Percentiles rank a stretch among this genome's conserved stretches.
These are phyloP conservation scores for Xylaria sp. DNA, from an alignment of 2,329 filamentous ascomycete species.

Conservation along the genomic window DNA sequence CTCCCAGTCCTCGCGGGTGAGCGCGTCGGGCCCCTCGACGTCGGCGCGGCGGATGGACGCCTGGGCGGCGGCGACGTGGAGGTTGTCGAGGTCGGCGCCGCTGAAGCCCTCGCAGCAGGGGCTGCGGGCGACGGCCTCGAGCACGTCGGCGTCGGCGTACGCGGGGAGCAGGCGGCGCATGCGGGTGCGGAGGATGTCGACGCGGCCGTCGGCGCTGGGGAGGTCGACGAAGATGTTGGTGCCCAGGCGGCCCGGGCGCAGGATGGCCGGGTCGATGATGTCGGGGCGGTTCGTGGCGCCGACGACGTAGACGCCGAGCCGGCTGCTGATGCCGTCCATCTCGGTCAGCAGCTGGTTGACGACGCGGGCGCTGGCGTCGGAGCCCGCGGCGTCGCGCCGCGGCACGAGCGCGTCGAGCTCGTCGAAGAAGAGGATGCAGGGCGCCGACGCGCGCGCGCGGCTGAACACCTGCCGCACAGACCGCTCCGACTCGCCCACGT, in stretches of 20 bases:
- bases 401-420: constrained; percentile 94
- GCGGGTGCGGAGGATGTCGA: constrained; percentile 77
- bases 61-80: constrained; percentile 42
- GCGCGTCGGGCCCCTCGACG: constrained; percentile 28
- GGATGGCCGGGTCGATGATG: constrained; percentile 94
- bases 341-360: constrained; percentile 96
- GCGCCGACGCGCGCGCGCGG: constrained; percentile 80
- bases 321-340: constrained; percentile 80
- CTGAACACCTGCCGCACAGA: constrained; percentile 91
- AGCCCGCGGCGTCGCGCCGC: constrained; percentile 74
- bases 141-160: constrained; percentile 34
- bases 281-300: constrained; percentile 94
- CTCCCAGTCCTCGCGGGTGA: constrained; percentile 55
- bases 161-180: constrained; percentile 42
- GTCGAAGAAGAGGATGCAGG: constrained; percentile 97
- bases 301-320: constrained; percentile 89
- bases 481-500: constrained; percentile 93
- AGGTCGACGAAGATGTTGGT: constrained; percentile 89
- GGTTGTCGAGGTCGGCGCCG: constrained; percentile 64
- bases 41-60: constrained; percentile 31
- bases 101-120: constrained; percentile 75
- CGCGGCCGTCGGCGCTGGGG: constrained; percentile 75
- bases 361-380: constrained; percentile 83
- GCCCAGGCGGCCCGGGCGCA: constrained; percentile 86
- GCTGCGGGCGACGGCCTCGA: constrained; percentile 63